Evolutionary conservation across 495 filamentous ascomycete genomes (phyloP).

Genomic region (Glutinoglossum americanum): DNA sequence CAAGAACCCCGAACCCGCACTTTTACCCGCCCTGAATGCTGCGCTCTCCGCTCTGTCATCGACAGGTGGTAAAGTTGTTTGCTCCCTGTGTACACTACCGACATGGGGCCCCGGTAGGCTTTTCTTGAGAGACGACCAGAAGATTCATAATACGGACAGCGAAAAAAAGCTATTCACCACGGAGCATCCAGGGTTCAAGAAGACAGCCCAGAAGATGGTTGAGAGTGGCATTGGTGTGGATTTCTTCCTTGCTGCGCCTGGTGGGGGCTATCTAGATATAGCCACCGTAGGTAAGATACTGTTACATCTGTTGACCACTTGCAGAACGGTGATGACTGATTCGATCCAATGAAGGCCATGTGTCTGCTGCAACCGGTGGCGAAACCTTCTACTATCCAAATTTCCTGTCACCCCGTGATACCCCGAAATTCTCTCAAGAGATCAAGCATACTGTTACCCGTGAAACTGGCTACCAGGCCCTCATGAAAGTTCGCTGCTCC

Average conservation of each 20-base stretch:
- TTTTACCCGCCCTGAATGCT: constrained; percentile 65
- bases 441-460: constrained; percentile 71
- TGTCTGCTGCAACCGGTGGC: constrained; percentile 63
- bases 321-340: neutral
- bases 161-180: constrained; percentile 86
- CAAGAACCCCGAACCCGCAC: constrained; percentile 72
- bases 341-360: constrained; percentile 27
- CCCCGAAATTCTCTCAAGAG: constrained; percentile 63
- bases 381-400: constrained; percentile 94
- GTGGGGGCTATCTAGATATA: constrained; percentile 79
- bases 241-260: constrained; percentile 81
- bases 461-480: constrained; percentile 85
- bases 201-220: constrained; percentile 69
- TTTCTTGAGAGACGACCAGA: constrained; percentile 67
- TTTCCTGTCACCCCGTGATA: constrained; percentile 71
- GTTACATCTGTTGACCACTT: neutral
- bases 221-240: constrained; percentile 74
- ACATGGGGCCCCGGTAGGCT: constrained; percentile 78
- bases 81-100: constrained; percentile 60
- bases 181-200: constrained; percentile 67
- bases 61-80: constrained; percentile 86
- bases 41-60: constrained; percentile 57
- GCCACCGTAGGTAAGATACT: constrained; percentile 63
- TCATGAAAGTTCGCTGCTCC: constrained; percentile 97
- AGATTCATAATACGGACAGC: constrained; percentile 65